Evolutionary conservation across 352 stramenopile species (phyloP), one percentile per base, ranked within the genome.

Genomic region (Phytophthora syringae): DNA sequence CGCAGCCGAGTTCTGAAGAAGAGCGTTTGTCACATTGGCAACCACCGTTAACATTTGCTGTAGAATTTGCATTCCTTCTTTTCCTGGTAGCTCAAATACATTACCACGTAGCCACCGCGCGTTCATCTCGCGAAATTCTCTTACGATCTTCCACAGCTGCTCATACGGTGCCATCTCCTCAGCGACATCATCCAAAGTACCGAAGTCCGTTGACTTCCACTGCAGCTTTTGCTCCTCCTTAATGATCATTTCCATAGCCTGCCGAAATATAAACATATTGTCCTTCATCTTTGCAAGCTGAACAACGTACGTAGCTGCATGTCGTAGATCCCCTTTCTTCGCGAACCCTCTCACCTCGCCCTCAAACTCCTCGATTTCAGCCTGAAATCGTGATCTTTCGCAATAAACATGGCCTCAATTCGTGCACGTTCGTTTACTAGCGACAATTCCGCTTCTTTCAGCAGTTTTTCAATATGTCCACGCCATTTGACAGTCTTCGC

Each of bases 361-460:
- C n/a, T 90, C 80, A 45, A 94, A 90, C 16, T 92, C 80, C 12
- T 93, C 84, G 4, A 93, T 84, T 42, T 93, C 86, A 11, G 80
- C 74, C 36, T 87, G 78, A 27, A 93, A 90, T 2, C 82, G 84
- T 16, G 84, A 86, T 2, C 86, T 30, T 91, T 91, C 0, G 83
- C 79, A 12, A 90, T 64, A 54, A 93, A 92, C 32, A 88, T 73
- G 2, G 79, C 71, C 67, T 94, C 86, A 43, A 93, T 90, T 10
- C 85, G 70, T 22, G 80, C 64, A 15, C 86, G 76, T 43, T 92
- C 86, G 13, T 79, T 76, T 12, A 90, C 69, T 10, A 94, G 65
- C 0, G 68, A 69, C 16, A 61, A 47, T 12, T 94, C 83, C 0
- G 82, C 80, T 36, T 91, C 82, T 42, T 67, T 63, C 3, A 92